phyloP scores from a whole-genome alignment of 2,329 filamentous ascomycete genomes.

The Oidium heveae region DNA sequence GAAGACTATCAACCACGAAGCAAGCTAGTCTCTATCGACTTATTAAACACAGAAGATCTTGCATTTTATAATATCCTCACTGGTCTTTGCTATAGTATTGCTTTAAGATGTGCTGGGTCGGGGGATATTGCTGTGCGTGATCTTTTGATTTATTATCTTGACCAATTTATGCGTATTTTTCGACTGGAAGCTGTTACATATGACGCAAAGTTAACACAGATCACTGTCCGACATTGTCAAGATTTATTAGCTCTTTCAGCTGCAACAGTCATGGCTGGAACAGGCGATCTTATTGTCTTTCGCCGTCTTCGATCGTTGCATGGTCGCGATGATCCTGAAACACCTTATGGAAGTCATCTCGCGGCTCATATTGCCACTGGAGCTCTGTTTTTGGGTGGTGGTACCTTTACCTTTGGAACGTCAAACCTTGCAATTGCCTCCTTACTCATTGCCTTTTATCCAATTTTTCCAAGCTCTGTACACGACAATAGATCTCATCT shows the following conservation, averaged over 20 bases:
- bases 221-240: constrained; percentile 73
- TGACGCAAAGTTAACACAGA: constrained; percentile 60
- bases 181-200: constrained; percentile 33
- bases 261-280: constrained; percentile 85
- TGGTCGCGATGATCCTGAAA: constrained; percentile 59
- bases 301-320: constrained; percentile 70
- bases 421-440: constrained; percentile 69
- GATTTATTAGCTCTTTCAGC: constrained; percentile 62
- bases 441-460: constrained; percentile 79
- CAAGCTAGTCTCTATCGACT: constrained; percentile 30
- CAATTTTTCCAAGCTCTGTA: constrained; percentile 66
- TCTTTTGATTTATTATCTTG: constrained; percentile 58
- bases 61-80: constrained; percentile 83
- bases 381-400: constrained; percentile 71
- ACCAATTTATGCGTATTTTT: constrained; percentile 61
- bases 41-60: constrained; percentile 57
- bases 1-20: constrained; percentile 36
- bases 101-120: constrained; percentile 49
- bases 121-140: constrained; percentile 48
- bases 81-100: constrained; percentile 63
- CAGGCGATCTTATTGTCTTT: constrained; percentile 66
- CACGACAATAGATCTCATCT: constrained; percentile 88
- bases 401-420: constrained; percentile 75
- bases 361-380: constrained; percentile 83
- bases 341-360: constrained; percentile 79